A percentile compares a stretch with the other conserved stretches of the same genome.
Evolutionary conservation across 2,329 filamentous ascomycete genomes (phyloP).

Genomic region (Pyrenochaeta sp.): DNA sequence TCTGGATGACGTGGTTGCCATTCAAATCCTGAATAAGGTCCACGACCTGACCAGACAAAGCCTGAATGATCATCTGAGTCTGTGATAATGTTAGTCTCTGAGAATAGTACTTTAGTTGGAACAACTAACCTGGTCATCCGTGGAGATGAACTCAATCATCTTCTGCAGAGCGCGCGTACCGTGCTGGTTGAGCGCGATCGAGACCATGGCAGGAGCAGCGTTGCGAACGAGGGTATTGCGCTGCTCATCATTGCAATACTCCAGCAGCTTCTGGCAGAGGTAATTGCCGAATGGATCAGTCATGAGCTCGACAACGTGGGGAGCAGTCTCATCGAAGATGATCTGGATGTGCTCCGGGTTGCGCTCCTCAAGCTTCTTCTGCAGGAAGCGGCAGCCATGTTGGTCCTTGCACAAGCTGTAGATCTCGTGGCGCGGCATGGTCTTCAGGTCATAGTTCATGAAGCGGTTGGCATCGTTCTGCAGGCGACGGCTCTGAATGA

Average conservation of each 20-base stretch:
- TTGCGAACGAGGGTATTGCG: constrained; percentile 92
- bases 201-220: constrained; percentile 84
- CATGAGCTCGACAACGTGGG: constrained; percentile 97
- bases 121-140: constrained; percentile 70
- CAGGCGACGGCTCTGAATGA: constrained; percentile 77
- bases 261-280: constrained; percentile 96
- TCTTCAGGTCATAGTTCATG: constrained; percentile 82
- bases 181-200: constrained; percentile 95
- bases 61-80: constrained; percentile 85
- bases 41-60: constrained; percentile 84
- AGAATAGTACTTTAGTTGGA: background rate
- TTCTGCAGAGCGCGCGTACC: constrained; percentile 96
- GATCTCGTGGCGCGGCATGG: constrained; percentile 77
- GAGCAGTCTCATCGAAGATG: constrained; percentile 93
- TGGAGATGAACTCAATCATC: constrained; percentile 98
- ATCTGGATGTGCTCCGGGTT: constrained; percentile 83
- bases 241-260: constrained; percentile 94
- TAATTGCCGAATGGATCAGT: constrained; percentile 99
- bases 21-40: constrained; percentile 97
- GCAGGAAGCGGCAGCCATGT: constrained; percentile 94
- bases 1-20: constrained; percentile 98
- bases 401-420: constrained; percentile 96
- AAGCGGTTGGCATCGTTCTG: constrained; percentile 77
- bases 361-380: constrained; percentile 95
- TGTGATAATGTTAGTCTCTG: constrained; percentile 29